These are phyloP conservation scores for Talaromyces sp. DNA, from an alignment of 2,329 filamentous ascomycete genomes.

Conservation along the genomic window DNA sequence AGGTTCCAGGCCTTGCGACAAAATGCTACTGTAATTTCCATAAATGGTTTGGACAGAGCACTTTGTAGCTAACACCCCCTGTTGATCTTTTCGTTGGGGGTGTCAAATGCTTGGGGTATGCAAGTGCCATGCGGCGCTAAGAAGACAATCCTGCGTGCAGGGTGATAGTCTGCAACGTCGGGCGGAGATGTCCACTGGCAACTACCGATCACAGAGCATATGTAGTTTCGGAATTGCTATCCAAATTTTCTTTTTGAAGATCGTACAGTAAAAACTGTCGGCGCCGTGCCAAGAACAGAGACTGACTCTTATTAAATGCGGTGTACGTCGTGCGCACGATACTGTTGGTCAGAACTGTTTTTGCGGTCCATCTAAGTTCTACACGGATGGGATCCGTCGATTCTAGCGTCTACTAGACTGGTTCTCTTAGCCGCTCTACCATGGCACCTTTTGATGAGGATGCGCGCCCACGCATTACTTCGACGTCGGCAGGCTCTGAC, in stretches of 20 bases:
- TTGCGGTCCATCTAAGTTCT: constrained; percentile 21
- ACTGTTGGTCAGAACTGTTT: constrained; percentile 12
- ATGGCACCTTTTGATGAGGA: constrained; percentile 30
- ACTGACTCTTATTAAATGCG: constrained; percentile 15
- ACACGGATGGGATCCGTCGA: constrained; percentile 12
- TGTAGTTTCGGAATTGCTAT: background rate
- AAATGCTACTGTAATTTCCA: background rate
- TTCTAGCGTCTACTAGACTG: constrained; percentile 26
- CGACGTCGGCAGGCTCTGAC: constrained; percentile 12
- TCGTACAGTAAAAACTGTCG: background rate
- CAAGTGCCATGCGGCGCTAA: constrained; percentile 4
- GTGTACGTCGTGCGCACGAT: constrained; percentile 15
- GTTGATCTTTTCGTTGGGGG: background rate
- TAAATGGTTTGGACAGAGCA: background rate
- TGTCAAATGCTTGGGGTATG: background rate
- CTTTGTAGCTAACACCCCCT: background rate
- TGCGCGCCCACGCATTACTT: constrained; percentile 16
- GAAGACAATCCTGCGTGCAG: background rate
- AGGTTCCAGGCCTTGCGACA: background rate
- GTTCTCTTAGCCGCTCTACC: constrained; percentile 14
- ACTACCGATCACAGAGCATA: background rate
- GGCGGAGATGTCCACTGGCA: background rate
- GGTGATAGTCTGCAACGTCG: background rate
- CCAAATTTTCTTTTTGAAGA: constrained; percentile 7
- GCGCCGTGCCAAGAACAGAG: constrained; percentile 3